A percentile compares a stretch with the other conserved stretches of the same genome.
Conservation (phyloP, 1,139 yeast genomes). For the Hansenula sp. region DNA sequence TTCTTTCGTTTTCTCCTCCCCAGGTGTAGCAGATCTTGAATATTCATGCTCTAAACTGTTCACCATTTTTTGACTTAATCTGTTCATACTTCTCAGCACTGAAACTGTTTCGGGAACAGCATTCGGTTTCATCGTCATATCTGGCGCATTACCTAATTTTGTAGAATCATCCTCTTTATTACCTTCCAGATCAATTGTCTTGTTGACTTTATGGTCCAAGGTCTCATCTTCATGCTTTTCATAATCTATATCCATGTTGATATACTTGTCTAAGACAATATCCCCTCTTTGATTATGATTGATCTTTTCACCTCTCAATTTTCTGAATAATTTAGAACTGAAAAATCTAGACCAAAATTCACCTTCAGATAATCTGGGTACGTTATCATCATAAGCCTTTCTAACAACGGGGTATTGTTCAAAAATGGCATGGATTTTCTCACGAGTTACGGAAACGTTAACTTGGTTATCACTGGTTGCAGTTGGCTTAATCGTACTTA, state of each 20-base stretch:
- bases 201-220: slow-evolving; percentile 42
- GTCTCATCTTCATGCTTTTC: slow-evolving; percentile 34
- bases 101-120: slow-evolving; percentile 63
- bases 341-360: slow-evolving; percentile 98
- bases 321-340: slow-evolving; percentile 80
- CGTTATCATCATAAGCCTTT: slow-evolving; percentile 84
- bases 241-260: slow-evolving; percentile 54
- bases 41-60: slow-evolving; percentile 44
- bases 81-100: slow-evolving; percentile 83
- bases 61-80: slow-evolving; percentile 79
- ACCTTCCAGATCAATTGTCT: slow-evolving; percentile 71
- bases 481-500: slow-evolving; percentile 89
- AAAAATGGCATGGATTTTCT: slow-evolving; percentile 84
- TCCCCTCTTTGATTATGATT: slow-evolving; percentile 79
- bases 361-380: slow-evolving; percentile 84
- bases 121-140: slow-evolving; percentile 76
- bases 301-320: slow-evolving; percentile 85
- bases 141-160: slow-evolving; percentile 77
- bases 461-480: slow-evolving; percentile 89
- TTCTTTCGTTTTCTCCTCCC: slow-evolving; percentile 28
- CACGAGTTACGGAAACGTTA: slow-evolving; percentile 87
- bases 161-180: slow-evolving; percentile 81
- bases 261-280: slow-evolving; percentile 76
- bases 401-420: slow-evolving; percentile 93
- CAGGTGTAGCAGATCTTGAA: slow-evolving; percentile 28